Evolutionary conservation across 768 basidiomycete species (phyloP), one percentile per base, ranked within the genome.

Genomic region (Pleurotus cornucopiae): DNA sequence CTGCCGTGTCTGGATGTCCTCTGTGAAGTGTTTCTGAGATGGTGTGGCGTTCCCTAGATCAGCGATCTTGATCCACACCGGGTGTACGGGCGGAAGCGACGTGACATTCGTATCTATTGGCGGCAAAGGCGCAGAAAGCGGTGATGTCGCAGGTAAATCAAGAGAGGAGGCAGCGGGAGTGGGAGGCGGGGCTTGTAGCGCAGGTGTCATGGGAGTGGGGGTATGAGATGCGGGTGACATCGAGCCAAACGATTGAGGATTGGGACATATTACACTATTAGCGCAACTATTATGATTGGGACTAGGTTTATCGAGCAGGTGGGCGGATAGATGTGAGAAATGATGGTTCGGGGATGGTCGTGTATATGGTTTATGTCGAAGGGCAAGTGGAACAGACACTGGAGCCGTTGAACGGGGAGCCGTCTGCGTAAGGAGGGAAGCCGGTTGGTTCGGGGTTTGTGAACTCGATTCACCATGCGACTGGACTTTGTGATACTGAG

Each of bases 1-100:
- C 67, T 96, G 94, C 43, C 94, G 83, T n/a, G 94, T 97, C 73
- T 96, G 94, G 61, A 95, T 96, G 66, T 94, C 94, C 65, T 95
- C 94, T 6, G 94, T 96, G 67, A 84, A 97, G 67, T 96, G 93
- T 63, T 86, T 85, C 61, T 75, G 86, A n/a, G 90, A 86, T 13
- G 92, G 94, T 37, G 94, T 94, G 21, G 94, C 94, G 67, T 97
- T 97, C 21, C 94, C 94, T 44, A 97, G 74, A 73, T 97, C 94
- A 26, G 94, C 94, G 59, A 97, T 94, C 78, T 97, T 96, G 66
- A 97, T 81, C 16, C 82, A 85, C 61, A 97, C 85, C 2, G 82
- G 81, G 14, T 76, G 78, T 16, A 63, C 54, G 25, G 40, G 46
- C 26, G 54, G 47, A 43, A 56, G 25, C 55, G 67, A 52, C 56